Evolutionary conservation across 2,329 filamentous ascomycete genomes (phyloP), one percentile per base, ranked within the genome.

Genomic region (Verticillium longisporum): DNA sequence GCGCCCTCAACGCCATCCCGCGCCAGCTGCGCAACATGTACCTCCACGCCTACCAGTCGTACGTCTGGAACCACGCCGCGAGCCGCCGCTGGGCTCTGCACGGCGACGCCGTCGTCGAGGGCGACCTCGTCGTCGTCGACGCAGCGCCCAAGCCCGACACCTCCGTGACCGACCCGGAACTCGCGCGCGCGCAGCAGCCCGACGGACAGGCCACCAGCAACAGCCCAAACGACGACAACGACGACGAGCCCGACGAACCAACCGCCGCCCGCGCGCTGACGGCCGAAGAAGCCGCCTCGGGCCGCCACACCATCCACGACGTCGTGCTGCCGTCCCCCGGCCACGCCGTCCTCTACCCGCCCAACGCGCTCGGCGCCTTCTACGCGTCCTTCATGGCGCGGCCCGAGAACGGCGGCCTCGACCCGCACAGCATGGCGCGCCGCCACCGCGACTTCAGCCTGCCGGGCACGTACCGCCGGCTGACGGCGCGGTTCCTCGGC

Each of bases 11-110:
- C 70, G 83, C 84, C 60, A 93, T 99, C 64, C 90, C 89, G 31
- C 84, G 93, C 18, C 91, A 90, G 57, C 80, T 98, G 68, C 86
- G 92, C 54, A 85, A 92, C 62, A 97, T 99, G 90, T 99, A 98
- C 72, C 88, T 97, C 15, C 95, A 99, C 73, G 94, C 95, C 5
- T 98, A 97, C 75, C 95, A 99, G 74, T 96, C 91, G 6, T 84
- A 92, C 41, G 88, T 99, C 9, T 99, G 94, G 94, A 99, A 99
- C 76, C 85, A 87, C 66, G 90, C 87, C 13, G 91, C 87, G 1
- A 92, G 90, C 66, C 86, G 89, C 67, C 89, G 95, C 56, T 96
- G 92, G 89, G 84, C 87, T 53, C 77, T 85, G 2, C 89, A 89
- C 71, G 92, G 93, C 58, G 75, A 81, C 62, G 82, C 81, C 60